phyloP scores from a whole-genome alignment of 108 stramenopile species.

The Mediolabrus comicus region DNA sequence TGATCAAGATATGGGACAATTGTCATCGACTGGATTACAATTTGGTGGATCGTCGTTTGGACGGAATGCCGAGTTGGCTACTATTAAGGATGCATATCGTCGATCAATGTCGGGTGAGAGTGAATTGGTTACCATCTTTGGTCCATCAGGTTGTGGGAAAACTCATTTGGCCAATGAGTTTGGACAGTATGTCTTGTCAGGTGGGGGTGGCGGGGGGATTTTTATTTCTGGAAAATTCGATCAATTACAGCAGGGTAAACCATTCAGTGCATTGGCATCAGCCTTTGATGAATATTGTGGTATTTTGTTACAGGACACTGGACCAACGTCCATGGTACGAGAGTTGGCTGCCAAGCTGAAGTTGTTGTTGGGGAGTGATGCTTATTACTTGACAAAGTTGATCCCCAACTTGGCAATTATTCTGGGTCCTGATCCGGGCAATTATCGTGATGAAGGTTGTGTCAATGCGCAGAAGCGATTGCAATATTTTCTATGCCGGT shows the following conservation, averaged over 20 bases:
- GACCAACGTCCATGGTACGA: no score
- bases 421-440: no score
- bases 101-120: background rate
- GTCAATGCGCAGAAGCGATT: no score
- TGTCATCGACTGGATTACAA: constrained; percentile 7
- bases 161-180: background rate
- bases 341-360: background rate
- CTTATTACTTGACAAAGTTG: no score
- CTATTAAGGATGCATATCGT: background rate
- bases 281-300: no score
- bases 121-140: background rate
- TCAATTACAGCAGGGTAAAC: no score
- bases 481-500: no score
- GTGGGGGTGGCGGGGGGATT: constrained; percentile 3
- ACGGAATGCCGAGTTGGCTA: background rate
- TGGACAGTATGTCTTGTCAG: background rate
- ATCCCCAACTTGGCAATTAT: no score
- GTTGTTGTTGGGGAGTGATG: no score
- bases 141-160: background rate
- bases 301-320: no score
- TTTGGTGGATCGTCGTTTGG: background rate
- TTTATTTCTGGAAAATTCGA: no score
- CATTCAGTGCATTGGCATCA: no score
- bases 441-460: background rate
- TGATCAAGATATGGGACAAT: constrained; percentile 3